Base-by-base conservation (phyloP, 129 eudicot genomes). In the Flaveria robusta region DNA sequence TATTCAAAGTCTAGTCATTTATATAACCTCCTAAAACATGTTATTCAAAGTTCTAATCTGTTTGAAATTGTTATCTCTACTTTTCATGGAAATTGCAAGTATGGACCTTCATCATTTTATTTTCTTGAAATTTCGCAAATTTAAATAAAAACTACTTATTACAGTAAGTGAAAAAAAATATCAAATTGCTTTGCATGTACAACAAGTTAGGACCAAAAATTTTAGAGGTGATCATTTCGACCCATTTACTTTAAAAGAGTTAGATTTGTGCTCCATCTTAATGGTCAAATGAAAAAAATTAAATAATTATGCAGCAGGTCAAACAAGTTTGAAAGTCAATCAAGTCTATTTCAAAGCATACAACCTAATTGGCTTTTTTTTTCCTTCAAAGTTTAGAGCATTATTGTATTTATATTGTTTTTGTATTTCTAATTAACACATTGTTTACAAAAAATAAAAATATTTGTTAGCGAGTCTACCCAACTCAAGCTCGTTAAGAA, bases 71-170 rank as follows among this genome's bases (percentile, higher is more conserved):
- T 9, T 34, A 11, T 34, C 66, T 59, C 66, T 24, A 59, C 8
- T 59, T 0, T 24, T 24, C 37, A 59, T 24, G 39, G 12, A 24
- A 59, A 23, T 59, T 46, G 8, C 66, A 9, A 51, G 58, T n/a
- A n/a, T 51, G 22, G 8, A 56, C 31, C 23, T 51, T 51, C 10
- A 16, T 56, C 15, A 56, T 22, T 22, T 56, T 3, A 34, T 34
- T 50, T 66, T 76, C 55, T 76, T 76, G n/a, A 64, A 76, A 31
- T 6, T 65, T 9, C 5, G 18, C 80, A 51, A 49, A 43, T 39
- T 67, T 27, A 13, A 31, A 15, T 10, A 1, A 15, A 31, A 23
- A 15, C 31, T 31, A 31, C 42, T 62, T 23, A 1, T 11, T 13
- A 58, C 23, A 24, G 64, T 2, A 59, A 59, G 2, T 26, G 39